Percentiles rank a stretch among this genome's conserved stretches.
phyloP scores from a whole-genome alignment of 306 rosid species.

The Pyrus betulifolia region DNA sequence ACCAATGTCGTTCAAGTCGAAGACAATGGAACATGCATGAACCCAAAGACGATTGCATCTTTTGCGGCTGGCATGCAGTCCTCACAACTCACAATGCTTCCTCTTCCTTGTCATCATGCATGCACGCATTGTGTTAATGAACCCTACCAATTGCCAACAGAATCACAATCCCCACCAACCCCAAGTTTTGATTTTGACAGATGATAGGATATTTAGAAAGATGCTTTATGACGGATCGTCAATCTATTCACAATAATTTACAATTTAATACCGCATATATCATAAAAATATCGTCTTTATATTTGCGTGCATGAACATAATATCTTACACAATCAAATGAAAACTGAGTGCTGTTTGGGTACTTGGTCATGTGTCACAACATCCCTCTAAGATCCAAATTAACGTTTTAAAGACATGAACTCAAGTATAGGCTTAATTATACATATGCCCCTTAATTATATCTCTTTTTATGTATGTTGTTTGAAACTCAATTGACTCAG shows the following conservation, averaged over 20 bases:
- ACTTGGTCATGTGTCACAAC: neutral
- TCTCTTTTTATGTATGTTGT: neutral
- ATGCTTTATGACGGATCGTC: no score
- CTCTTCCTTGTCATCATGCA: neutral
- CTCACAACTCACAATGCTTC: neutral
- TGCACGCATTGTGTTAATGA: neutral
- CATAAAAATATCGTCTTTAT: neutral
- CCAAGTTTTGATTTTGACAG: no score
- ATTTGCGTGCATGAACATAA: neutral
- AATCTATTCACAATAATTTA: no score
- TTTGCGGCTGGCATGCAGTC: slow-evolving; percentile 32
- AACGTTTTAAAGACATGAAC: no score
- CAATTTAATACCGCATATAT: no score
- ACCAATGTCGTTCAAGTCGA: slow-evolving; percentile 22
- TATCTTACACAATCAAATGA: neutral
- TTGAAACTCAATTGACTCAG: no score
- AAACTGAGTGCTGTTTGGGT: neutral
- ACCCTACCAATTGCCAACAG: neutral
- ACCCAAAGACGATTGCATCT: slow-evolving; percentile 17
- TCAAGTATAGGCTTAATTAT: no score
- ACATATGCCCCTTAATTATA: no score
- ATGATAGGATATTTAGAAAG: no score
- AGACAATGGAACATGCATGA: slow-evolving; percentile 34
- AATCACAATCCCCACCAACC: neutral
- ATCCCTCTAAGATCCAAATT: no score